phyloP scores from a whole-genome alignment of 2,329 filamentous ascomycete species.

The Gnomoniopsis smithogilvyi region DNA sequence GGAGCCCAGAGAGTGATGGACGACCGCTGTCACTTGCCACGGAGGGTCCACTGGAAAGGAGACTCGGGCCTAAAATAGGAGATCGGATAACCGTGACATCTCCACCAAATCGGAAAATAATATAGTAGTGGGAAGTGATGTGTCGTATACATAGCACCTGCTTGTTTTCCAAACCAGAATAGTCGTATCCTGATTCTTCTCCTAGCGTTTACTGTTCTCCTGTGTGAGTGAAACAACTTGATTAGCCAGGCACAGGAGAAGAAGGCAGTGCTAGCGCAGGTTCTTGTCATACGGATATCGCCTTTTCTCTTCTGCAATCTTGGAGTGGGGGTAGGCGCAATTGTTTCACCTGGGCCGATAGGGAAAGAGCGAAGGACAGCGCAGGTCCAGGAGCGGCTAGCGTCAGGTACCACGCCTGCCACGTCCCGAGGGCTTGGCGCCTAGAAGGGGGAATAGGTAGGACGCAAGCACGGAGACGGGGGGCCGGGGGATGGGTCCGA shows the following conservation, averaged over 20 bases:
- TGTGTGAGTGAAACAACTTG: too few relatives aligned
- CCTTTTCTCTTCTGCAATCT: too few relatives aligned
- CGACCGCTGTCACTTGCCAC: not conserved
- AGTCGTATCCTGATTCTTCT: not conserved
- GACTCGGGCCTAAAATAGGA: not conserved
- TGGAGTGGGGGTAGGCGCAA: not conserved
- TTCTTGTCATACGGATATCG: not conserved
- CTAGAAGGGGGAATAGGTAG: not conserved
- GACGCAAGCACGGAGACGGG: too few relatives aligned
- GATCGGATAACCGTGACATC: not conserved
- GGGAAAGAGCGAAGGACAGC: not conserved
- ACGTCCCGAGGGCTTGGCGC: not conserved
- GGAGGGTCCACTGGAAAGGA: not conserved
- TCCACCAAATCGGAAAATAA: not conserved
- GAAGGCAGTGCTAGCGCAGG: not conserved
- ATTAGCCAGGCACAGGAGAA: too few relatives aligned
- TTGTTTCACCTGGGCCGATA: not conserved
- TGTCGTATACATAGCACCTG: not conserved
- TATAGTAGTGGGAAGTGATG: not conserved
- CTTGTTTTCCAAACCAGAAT: not conserved
- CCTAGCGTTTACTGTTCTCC: too few relatives aligned
- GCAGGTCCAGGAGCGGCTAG: not conserved
- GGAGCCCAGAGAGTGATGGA: too few relatives aligned
- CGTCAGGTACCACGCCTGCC: not conserved
- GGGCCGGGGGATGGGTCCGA: not conserved